phyloP scores from a whole-genome alignment of 345 rosid species.

The Turnera subulata region DNA sequence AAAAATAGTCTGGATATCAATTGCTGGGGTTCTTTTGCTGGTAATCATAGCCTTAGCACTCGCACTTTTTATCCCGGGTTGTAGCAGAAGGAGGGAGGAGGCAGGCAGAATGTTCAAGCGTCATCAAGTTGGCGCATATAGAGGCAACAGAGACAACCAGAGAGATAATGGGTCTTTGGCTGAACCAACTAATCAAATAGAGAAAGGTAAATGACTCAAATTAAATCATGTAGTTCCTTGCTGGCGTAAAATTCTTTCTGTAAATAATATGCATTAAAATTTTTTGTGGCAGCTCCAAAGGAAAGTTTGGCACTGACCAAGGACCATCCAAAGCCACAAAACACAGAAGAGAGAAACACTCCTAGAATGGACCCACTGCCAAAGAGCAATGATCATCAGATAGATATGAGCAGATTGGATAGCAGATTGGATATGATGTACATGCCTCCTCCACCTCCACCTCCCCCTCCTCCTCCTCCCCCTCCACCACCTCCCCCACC shows the following conservation, averaged over 20 bases:
- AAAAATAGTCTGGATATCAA: conserved; percentile 66
- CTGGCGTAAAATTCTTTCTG: conserved; percentile 8
- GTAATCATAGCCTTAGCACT: conserved; percentile 51
- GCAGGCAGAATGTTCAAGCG: conserved; percentile 44
- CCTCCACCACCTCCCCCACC: conserved; percentile 64
- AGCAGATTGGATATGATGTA: conserved; percentile 36
- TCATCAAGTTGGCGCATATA: conserved; percentile 66
- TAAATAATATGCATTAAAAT: neutral
- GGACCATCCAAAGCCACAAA: conserved; percentile 26
- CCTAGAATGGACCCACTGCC: conserved; percentile 15
- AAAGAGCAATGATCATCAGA: conserved; percentile 50
- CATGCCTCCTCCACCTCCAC: conserved; percentile 45
- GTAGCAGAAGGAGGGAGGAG: conserved; percentile 47
- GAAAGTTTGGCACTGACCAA: conserved; percentile 32
- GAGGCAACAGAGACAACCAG: conserved; percentile 58
- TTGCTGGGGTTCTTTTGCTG: conserved; percentile 56
- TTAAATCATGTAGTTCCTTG: conserved; percentile 1
- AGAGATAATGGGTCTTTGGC: conserved; percentile 37
- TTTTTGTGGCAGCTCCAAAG: conserved; percentile 50
- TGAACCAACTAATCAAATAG: conserved; percentile 44
- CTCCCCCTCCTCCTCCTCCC: conserved; percentile 43
- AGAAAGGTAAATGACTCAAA: conserved; percentile 49
- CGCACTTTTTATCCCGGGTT: conserved; percentile 52
- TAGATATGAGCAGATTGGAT: conserved; percentile 48
- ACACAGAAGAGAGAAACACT: conserved; percentile 1